Base-by-base conservation (phyloP, 2,329 filamentous ascomycete genomes). In the Chrysoporthe austroafricana region DNA sequence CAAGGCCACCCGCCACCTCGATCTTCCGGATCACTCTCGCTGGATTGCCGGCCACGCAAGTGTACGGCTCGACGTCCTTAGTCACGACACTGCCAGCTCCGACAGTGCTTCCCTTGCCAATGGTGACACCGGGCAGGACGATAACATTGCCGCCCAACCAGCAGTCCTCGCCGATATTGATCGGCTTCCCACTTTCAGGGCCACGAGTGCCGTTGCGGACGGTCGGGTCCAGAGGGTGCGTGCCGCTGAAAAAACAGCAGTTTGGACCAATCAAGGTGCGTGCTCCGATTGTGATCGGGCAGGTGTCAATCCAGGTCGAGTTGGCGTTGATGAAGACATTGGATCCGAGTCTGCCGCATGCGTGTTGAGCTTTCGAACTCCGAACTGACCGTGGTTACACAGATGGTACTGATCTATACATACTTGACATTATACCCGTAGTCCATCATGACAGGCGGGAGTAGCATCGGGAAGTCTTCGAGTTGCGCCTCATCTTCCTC, bases 11-110 rank as follows among this genome's bases (percentile, higher is more conserved):
- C 11, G 76, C 73, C 2, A 79, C 77, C 66, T 79, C 77, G 64
- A 77, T 77, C 76, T 77, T 80, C 68, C 73, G 81, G 62, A 91
- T 77, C 18, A 91, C 77, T 61, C 82, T 83, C 13, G 89, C 90
- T 48, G 90, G 90, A 72, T 91, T 92, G 0, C 90, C 90, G 21
- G 83, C 89, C 0, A 88, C 88, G 14, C 90, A 83, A 9, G 84
- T 84, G 70, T 87, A 89, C 8, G 86, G 83, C 4, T 87, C 84
- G n/a, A 92, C 85, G 76, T 90, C 83, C 79, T 90, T 96, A 2
- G 92, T 96, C 34, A 97, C 93, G 4, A 96, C 91, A 75, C 90
- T 93, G 1, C 91, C 92, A 1, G 94, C 93, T 0, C 92, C 94
- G 69, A 97, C 84, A 0, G 90, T 91, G 4, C 82, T 84, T 0